A percentile compares a stretch with the other conserved stretches of the same genome.
phyloP scores from a whole-genome alignment of 2,329 filamentous ascomycete species.

The Aspergillus fumigatiaffinis region DNA sequence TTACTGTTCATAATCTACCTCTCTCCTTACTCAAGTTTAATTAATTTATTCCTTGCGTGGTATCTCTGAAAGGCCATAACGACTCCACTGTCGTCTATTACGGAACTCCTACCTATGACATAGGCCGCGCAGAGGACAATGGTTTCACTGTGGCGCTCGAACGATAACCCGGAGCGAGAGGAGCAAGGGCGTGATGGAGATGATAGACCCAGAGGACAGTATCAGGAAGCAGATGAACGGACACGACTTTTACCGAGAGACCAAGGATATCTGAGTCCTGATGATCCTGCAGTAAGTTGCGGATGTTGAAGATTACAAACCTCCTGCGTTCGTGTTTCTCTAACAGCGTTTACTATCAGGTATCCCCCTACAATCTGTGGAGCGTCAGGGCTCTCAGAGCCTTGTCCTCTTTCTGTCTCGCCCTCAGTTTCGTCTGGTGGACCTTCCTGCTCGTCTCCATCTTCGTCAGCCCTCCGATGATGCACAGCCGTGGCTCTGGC shows the following conservation, averaged over 20 bases:
- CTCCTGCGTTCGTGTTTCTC: not conserved
- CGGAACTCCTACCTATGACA: not conserved
- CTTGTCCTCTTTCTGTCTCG: slow-evolving; percentile 70
- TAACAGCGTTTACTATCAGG: slow-evolving; percentile 30
- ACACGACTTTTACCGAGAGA: slow-evolving; percentile 68
- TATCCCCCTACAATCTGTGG: slow-evolving; percentile 93
- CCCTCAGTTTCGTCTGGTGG: slow-evolving; percentile 88
- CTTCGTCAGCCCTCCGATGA: slow-evolving; percentile 84
- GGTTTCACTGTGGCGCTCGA: slow-evolving; percentile 55
- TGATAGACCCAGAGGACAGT: slow-evolving; percentile 7
- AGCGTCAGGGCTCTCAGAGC: slow-evolving; percentile 76
- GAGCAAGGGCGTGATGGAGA: slow-evolving; percentile 24
- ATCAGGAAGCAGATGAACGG: slow-evolving; percentile 53
- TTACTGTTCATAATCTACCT: not conserved
- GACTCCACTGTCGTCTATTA: not conserved
- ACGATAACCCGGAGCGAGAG: slow-evolving; percentile 37
- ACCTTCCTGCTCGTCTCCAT: slow-evolving; percentile 78
- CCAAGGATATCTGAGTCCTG: slow-evolving; percentile 64
- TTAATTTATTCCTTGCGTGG: not conserved
- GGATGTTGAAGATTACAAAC: not conserved
- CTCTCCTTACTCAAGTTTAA: not conserved
- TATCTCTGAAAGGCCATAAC: not conserved
- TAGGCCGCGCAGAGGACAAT: slow-evolving; percentile 28
- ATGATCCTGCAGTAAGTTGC: slow-evolving; percentile 70
- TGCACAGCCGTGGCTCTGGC: slow-evolving; percentile 83